Base-by-base conservation (phyloP, 129 eudicot genomes). In the Pseudognaphalium luteoalbum region DNA sequence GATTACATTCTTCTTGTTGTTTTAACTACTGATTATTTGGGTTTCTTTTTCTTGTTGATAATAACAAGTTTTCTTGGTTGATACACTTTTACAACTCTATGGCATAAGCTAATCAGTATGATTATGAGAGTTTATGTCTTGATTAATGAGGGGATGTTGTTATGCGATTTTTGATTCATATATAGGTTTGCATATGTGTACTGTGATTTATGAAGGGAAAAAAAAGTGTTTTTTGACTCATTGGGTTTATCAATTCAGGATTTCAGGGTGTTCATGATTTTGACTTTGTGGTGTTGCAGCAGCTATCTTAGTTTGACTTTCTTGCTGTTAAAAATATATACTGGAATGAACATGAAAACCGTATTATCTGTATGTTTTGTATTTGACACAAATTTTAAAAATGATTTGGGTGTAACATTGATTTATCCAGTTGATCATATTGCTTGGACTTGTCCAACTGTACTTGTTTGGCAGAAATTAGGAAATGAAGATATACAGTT, bases 261-360 rank as follows among this genome's bases (percentile, higher is more conserved):
- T 71, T 30, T 12, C 75, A 71, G 29, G 75, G 3, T 71, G 29
- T 16, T 71, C 63, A n/a, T 71, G 16, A 32, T 33, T 54, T 54
- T 71, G 65, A 71, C 51, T 71, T 71, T 33, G 58, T 21, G 34
- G 57, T 41, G 28, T 42, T 21, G 20, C 21, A 59, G 28, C 20
- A 58, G 7, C 47, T 41, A 41, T 41, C 47, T 41, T 41, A 47
- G 35, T 60, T 60, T 60, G 35, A 25, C 66, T 9, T 8, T 60
- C 6, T 11, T 61, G 34, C 33, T 25, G 14, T 41, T 41, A 17
- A 47, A 47, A 47, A 14, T 47, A 47, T 14, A 47, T 47, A 47
- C 5, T 14, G 17, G 17, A 12, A 47, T 1, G n/a, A 47, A 47
- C 4, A 3, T 47, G n/a, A 47, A n/a, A 12, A 47, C 54, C 6